Evolutionary conservation across 371 early-diverging fungal genomes (phyloP), one percentile per base, ranked within the genome.

Genomic region (Apophysomyces ossiformis): DNA sequence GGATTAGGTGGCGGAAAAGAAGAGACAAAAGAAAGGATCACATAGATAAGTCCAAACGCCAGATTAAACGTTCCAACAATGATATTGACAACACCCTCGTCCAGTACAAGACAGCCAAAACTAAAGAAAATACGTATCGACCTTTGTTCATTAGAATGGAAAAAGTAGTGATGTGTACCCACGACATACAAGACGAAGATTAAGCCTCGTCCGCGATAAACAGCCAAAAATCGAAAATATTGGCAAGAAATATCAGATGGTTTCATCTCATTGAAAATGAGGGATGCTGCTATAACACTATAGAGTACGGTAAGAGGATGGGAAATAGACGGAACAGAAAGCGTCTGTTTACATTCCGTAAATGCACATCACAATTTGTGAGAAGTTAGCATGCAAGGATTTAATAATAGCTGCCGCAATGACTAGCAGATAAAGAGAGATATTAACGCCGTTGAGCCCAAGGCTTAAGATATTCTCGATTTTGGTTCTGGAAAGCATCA

Each of bases 101-200:
- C 71, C 4, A 81, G 64, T 5, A 78, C 74, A 13, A 78, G 63
- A 44, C 81, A 81, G 7, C 81, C 81, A 64, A 81, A 81, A 39
- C 81, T 81, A 37, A 57, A 15, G 15, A 36, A 39, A 41, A 41
- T 8, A 41, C 8, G 41, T 13, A 8, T 8, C 13, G 41, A 4
- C 1, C n/a, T 43, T 7, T 16, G 11, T 64, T n/a, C n/a, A 26
- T 32, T 18, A 7, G 26, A 21, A 41, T 11, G 4, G 38, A 11
- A 44, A 37, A 12, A 7, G 35, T 4, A 26, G 18, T 57, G 5
- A 32, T 9, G 47, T 12, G 15, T 38, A 37, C 8, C 15, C 39
- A 6, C 2, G 39, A 59, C 75, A 69, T 78, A 81, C 81, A 81
- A 81, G n/a, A 78, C 66, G 63, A 81, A 71, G 5, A 76, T 39